Conservation (phyloP, 2,329 filamentous ascomycete species). For the Cladophialophora carrionii region DNA sequence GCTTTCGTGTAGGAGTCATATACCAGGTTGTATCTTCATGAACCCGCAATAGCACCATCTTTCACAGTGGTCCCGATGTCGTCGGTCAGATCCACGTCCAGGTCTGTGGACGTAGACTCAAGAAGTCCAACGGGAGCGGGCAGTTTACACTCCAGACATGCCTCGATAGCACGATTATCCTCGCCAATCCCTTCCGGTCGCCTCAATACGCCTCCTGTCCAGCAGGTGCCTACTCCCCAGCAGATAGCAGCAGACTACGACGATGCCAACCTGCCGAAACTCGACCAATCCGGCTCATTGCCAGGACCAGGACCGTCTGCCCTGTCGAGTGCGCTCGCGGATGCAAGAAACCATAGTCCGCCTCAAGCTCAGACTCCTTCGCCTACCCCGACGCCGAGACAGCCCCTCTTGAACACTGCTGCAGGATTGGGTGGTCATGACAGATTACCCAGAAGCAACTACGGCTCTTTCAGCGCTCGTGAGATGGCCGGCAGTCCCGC, state of each 20-base stretch:
- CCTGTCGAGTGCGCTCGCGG: constrained; percentile 81
- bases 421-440: constrained; percentile 55
- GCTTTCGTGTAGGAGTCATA: not conserved
- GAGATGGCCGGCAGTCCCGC: constrained; percentile 58
- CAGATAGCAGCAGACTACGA: constrained; percentile 52
- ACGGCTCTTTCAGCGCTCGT: constrained; percentile 78
- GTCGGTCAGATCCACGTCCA: constrained; percentile 28
- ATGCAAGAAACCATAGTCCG: constrained; percentile 63
- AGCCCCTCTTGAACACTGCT: constrained; percentile 55
- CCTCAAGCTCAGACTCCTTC: constrained; percentile 52
- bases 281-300: constrained; percentile 60
- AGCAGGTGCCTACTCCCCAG: constrained; percentile 56
- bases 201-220: constrained; percentile 53
- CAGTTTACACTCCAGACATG: constrained; percentile 53
- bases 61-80: constrained; percentile 13
- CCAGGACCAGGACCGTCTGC: constrained; percentile 84
- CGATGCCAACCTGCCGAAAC: constrained; percentile 64
- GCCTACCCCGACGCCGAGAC: constrained; percentile 33
- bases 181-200: constrained; percentile 58
- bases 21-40: not conserved
- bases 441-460: constrained; percentile 68
- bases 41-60: not conserved
- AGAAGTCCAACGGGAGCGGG: constrained; percentile 35
- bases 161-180: constrained; percentile 59
- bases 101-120: constrained; percentile 31